Conservation (phyloP, 306 rosid species). For the Hippophae tibetana region DNA sequence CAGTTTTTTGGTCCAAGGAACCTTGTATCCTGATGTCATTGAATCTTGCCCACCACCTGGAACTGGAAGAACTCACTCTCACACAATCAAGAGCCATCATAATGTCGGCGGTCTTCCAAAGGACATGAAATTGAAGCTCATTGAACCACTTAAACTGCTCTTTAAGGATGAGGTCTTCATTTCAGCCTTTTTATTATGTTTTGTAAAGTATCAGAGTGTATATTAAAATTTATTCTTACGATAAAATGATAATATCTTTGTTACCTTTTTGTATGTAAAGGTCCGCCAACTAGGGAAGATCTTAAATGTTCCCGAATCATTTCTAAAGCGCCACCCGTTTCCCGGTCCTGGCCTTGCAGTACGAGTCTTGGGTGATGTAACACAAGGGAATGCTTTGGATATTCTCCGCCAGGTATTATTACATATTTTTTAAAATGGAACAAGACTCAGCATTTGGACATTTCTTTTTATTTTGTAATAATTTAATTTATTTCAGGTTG, state of each 20-base stretch:
- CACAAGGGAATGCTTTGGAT: constrained; percentile 69
- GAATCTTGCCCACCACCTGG: constrained; percentile 99
- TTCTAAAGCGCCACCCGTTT: constrained; percentile 89
- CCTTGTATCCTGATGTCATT: constrained; percentile 88
- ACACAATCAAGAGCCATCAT: constrained; percentile 97
- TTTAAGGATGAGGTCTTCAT: constrained; percentile 87
- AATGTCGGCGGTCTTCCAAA: constrained; percentile 97
- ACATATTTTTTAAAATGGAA: constrained; percentile 5
- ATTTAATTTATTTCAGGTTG: constrained; percentile 43
- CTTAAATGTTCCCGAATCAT: constrained; percentile 64
- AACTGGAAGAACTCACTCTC: constrained; percentile 80
- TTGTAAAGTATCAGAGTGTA: neutral
- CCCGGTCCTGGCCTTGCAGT: constrained; percentile 99
- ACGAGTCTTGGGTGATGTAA: constrained; percentile 84
- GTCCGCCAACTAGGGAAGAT: constrained; percentile 80
- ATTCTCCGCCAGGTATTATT: constrained; percentile 64
- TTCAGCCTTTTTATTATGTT: constrained; percentile 12
- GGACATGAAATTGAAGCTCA: constrained; percentile 92
- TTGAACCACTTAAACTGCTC: constrained; percentile 84
- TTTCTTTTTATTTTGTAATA: neutral
- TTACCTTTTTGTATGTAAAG: constrained; percentile 23
- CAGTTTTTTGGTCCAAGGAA: constrained; percentile 75
- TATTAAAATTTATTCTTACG: neutral
- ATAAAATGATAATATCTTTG: constrained; percentile 3
- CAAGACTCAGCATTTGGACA: constrained; percentile 2